phyloP scores from a whole-genome alignment of 805 yeast species.

The Maudiozyma serrabonitensis region DNA sequence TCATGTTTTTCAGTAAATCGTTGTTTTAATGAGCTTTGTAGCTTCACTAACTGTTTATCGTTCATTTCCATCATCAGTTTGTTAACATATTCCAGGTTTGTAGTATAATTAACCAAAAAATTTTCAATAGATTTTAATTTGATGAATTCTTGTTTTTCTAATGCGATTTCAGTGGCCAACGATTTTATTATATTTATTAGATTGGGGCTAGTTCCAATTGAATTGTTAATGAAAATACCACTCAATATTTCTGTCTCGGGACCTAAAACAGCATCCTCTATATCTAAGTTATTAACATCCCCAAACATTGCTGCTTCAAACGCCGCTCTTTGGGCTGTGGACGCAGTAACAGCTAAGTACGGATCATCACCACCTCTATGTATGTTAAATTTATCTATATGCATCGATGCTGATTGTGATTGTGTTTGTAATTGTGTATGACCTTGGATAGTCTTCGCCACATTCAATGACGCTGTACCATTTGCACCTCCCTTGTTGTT shows the following conservation, averaged over 20 bases:
- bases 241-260: constrained; percentile 38
- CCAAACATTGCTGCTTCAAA: constrained; percentile 57
- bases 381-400: background rate
- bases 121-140: constrained; percentile 44
- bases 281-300: constrained; percentile 37
- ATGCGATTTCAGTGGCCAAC: constrained; percentile 45
- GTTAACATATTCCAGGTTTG: constrained; percentile 24
- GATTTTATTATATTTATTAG: constrained; percentile 47
- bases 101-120: constrained; percentile 43
- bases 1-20: constrained; percentile 22
- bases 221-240: constrained; percentile 51
- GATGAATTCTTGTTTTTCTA: constrained; percentile 50
- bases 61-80: constrained; percentile 26
- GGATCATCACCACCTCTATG: background rate
- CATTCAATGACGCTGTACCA: background rate
- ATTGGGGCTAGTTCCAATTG: constrained; percentile 46
- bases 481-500: too few relatives aligned
- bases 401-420: background rate
- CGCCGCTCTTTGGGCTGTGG: constrained; percentile 25
- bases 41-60: constrained; percentile 21
- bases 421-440: background rate
- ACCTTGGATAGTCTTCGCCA: background rate
- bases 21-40: constrained; percentile 23
- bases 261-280: constrained; percentile 45
- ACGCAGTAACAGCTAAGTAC: constrained; percentile 3